Conservation (phyloP, 257 asterid species). For the Petunia secreta region DNA sequence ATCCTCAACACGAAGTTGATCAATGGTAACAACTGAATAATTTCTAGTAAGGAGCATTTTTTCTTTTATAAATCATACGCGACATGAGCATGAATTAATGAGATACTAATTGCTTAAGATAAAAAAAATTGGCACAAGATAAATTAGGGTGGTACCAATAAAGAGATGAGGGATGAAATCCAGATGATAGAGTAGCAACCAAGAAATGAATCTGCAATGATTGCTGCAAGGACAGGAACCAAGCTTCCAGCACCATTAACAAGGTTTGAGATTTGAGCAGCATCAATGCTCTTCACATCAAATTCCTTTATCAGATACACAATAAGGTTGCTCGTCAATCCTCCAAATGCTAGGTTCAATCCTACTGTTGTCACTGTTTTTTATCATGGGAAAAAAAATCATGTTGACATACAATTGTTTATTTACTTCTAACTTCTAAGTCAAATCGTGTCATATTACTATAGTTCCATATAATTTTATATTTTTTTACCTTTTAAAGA, state of each 20-base stretch:
- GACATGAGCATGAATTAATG: no score
- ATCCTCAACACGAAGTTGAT: no score
- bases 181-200: conserved; percentile 54
- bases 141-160: conserved; percentile 36
- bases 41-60: no score
- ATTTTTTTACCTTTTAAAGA: no score
- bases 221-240: conserved; percentile 50
- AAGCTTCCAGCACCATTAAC: conserved; percentile 40
- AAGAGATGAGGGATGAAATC: conserved; percentile 50
- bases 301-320: conserved; percentile 50
- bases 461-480: no score
- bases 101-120: no score
- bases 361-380: conserved; percentile 44
- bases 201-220: conserved; percentile 55
- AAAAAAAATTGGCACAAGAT: no score
- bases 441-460: no score
- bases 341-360: conserved; percentile 41
- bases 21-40: no score
- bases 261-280: conserved; percentile 43
- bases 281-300: conserved; percentile 43
- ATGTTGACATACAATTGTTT: no score
- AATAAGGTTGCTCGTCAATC: conserved; percentile 48
- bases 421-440: no score
- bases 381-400: not conserved
- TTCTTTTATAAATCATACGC: no score